Conservation (phyloP, 163 green algal species). For the Chlorella variabilis region DNA sequence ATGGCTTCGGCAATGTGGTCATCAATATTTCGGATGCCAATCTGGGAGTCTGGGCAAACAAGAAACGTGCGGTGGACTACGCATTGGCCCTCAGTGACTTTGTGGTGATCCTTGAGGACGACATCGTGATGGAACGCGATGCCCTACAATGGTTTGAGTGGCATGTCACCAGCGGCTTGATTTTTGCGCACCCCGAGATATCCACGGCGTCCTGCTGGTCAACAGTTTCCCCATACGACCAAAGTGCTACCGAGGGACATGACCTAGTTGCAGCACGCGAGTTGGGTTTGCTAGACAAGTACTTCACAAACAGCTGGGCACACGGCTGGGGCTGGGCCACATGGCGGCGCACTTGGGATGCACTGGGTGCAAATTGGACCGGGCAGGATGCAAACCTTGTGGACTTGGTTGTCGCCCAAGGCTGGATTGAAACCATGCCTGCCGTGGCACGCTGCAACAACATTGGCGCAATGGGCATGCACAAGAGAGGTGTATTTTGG, state of each 20-base stretch:
- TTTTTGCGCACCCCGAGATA: conserved; percentile 7
- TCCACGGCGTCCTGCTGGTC: conserved; percentile 32
- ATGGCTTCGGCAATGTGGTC: neutral
- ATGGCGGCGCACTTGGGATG: conserved; percentile 32
- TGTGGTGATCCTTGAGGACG: conserved; percentile 27
- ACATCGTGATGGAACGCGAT: conserved; percentile 9
- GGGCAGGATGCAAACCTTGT: conserved; percentile 18
- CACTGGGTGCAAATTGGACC: neutral
- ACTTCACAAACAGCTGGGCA: conserved; percentile 15
- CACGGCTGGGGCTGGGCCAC: conserved; percentile 23
- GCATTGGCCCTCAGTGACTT: conserved; percentile 16
- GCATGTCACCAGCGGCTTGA: conserved; percentile 32
- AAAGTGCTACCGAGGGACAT: neutral
- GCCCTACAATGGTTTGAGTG: conserved; percentile 37
- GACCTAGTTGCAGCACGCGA: neutral
- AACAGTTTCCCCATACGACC: conserved; percentile 1
- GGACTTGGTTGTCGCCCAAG: neutral
- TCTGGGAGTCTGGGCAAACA: conserved; percentile 32
- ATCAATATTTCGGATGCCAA: conserved; percentile 16
- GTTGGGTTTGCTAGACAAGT: conserved; percentile 31
- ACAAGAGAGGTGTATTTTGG: neutral
- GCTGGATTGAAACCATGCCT: conserved; percentile 28
- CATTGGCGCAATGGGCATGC: conserved; percentile 21
- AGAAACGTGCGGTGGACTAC: conserved; percentile 19
- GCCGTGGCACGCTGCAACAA: conserved; percentile 32